Evolutionary conservation across 2,329 filamentous ascomycete genomes (phyloP).

Genomic region (Venturiaceae sp.): DNA sequence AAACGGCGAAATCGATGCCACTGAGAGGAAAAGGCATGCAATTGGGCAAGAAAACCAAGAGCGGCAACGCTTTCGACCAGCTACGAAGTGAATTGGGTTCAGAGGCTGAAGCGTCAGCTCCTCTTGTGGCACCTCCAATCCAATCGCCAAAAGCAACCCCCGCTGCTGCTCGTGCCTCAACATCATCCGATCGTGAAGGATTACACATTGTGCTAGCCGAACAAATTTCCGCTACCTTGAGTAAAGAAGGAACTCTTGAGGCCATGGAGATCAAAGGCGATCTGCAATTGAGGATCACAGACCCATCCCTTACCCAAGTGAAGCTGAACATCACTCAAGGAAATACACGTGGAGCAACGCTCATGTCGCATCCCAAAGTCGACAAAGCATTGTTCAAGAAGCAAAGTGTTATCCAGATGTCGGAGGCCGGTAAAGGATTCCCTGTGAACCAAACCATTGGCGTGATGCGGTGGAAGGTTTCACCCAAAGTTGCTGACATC

Average conservation of each 20-base stretch:
- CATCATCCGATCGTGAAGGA: conserved; percentile 68
- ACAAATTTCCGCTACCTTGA: conserved; percentile 80
- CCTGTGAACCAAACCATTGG: conserved; percentile 90
- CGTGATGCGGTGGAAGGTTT: conserved; percentile 85
- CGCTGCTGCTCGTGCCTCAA: conserved; percentile 45
- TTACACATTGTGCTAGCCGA: conserved; percentile 85
- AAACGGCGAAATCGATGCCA: conserved; percentile 60
- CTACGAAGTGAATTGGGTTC: conserved; percentile 86
- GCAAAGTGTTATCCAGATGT: conserved; percentile 78
- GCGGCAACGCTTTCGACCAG: conserved; percentile 92
- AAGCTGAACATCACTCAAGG: conserved; percentile 72
- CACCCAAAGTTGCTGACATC: conserved; percentile 69
- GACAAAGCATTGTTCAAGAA: conserved; percentile 80
- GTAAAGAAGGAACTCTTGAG: conserved; percentile 77
- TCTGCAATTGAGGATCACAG: conserved; percentile 80
- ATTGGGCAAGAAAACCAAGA: conserved; percentile 96
- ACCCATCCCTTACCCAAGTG: conserved; percentile 82
- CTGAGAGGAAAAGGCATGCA: conserved; percentile 97
- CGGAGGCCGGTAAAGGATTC: conserved; percentile 79
- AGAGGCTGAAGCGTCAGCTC: conserved; percentile 64
- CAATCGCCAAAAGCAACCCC: conserved; percentile 42
- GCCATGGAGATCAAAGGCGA: conserved; percentile 87
- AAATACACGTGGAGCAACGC: conserved; percentile 75
- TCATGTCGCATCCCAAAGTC: conserved; percentile 93
- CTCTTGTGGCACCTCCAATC: conserved; percentile 55